A percentile compares a stretch with the other conserved stretches of the same genome.
Conservation (phyloP, 768 basidiomycete genomes). For the Suillus ampliporus region DNA sequence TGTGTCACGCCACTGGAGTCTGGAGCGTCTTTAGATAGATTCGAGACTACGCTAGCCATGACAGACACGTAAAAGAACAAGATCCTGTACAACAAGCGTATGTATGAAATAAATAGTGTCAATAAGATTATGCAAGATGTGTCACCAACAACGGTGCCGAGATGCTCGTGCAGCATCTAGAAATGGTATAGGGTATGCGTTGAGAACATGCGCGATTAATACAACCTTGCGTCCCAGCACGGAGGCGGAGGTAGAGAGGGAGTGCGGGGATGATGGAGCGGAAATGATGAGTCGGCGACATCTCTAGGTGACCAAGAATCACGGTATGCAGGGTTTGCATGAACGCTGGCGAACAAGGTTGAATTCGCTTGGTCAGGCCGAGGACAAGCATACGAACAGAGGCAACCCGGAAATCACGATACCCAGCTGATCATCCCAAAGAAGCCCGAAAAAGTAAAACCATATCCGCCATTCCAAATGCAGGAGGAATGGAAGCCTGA, state of each 20-base stretch:
- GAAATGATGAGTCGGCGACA: neutral
- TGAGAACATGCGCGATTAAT: neutral
- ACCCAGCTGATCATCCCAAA: neutral
- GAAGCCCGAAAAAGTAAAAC: neutral
- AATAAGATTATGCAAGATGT: neutral
- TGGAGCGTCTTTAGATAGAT: neutral
- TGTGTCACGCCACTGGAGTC: too few relatives aligned
- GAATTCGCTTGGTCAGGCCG: neutral
- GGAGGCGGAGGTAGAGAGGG: neutral
- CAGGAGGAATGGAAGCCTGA: neutral
- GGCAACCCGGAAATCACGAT: constrained; percentile 1
- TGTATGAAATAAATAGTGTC: neutral
- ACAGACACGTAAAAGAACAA: too few relatives aligned
- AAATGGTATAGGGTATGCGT: neutral
- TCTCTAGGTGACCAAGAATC: neutral
- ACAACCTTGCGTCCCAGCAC: neutral
- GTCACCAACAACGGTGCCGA: neutral
- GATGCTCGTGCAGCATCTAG: neutral
- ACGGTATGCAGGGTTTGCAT: neutral
- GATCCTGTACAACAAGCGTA: too few relatives aligned
- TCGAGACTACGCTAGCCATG: too few relatives aligned
- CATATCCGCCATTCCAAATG: neutral
- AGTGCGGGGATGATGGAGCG: neutral
- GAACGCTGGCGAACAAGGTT: neutral
- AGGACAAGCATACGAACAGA: neutral